phyloP scores from a whole-genome alignment of 2,329 filamentous ascomycete species.

The Phialocephala subalpina region DNA sequence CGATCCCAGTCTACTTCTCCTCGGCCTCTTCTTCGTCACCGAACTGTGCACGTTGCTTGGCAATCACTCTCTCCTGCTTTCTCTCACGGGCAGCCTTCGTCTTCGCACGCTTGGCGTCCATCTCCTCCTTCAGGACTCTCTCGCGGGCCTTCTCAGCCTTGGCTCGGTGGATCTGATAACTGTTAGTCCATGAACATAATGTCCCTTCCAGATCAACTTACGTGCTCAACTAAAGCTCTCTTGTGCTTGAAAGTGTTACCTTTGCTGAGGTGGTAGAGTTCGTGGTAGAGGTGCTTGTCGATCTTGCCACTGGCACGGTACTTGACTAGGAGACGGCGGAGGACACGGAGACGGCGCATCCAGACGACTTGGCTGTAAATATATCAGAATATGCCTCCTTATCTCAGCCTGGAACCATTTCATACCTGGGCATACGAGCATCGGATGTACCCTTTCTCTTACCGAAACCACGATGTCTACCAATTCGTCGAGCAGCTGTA shows the following conservation, averaged over 20 bases:
- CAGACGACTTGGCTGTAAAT: slow-evolving; percentile 87
- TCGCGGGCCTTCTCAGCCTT: slow-evolving; percentile 99
- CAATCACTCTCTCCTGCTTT: slow-evolving; percentile 88
- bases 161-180: slow-evolving; percentile 92
- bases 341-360: slow-evolving; percentile 99
- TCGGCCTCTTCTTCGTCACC: slow-evolving; percentile 68
- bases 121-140: slow-evolving; percentile 96
- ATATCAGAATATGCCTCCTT: slow-evolving; percentile 42
- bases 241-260: slow-evolving; percentile 99
- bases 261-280: slow-evolving; percentile 99
- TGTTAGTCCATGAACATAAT: slow-evolving; percentile 30
- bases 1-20: slow-evolving; percentile 43
- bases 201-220: slow-evolving; percentile 65
- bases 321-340: slow-evolving; percentile 98
- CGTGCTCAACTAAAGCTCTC: slow-evolving; percentile 99
- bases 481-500: slow-evolving; percentile 92
- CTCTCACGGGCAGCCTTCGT: slow-evolving; percentile 99
- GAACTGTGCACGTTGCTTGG: slow-evolving; percentile 88
- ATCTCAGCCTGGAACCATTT: slow-evolving; percentile 36
- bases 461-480: slow-evolving; percentile 98
- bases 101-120: slow-evolving; percentile 99
- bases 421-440: slow-evolving; percentile 98
- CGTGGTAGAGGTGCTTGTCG: slow-evolving; percentile 99
- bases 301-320: slow-evolving; percentile 99
- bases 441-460: slow-evolving; percentile 99